These are phyloP conservation scores for Musa schizocarpa DNA, from an alignment of 176 grass and related monocot species.

Conservation along the genomic window DNA sequence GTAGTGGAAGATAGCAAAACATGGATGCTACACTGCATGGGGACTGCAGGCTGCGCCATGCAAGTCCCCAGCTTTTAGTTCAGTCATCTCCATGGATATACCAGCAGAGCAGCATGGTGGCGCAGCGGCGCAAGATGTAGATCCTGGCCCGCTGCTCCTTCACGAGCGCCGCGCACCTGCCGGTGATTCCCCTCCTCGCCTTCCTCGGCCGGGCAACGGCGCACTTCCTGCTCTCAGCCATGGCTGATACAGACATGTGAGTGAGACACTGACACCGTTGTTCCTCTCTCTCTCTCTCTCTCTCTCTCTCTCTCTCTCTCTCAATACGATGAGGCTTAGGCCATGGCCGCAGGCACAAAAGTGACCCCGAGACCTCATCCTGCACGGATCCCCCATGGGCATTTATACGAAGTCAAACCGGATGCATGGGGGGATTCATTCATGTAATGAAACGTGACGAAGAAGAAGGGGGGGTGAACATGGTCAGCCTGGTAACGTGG, in stretches of 20 bases:
- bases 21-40: no score
- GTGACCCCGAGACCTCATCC: neutral
- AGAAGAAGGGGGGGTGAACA: neutral
- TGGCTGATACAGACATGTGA: no score
- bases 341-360: neutral
- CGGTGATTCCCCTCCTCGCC: neutral
- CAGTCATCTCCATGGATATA: constrained; percentile 11
- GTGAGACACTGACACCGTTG: no score
- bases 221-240: neutral
- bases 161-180: neutral
- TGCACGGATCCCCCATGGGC: neutral
- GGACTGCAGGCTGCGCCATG: no score
- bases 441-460: neutral
- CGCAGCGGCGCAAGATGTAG: constrained; percentile 11
- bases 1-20: neutral
- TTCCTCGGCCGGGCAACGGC: neutral
- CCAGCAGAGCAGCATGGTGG: constrained; percentile 12
- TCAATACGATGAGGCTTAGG: neutral
- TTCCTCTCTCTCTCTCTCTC: no score
- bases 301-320: no score
- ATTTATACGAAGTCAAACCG: neutral
- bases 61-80: neutral
- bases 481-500: neutral
- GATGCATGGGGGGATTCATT: neutral
- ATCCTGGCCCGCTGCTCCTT: constrained; percentile 9